These are phyloP conservation scores for Aspergillus niger DNA, from an alignment of 2,329 filamentous ascomycete genomes.

Conservation along the genomic window DNA sequence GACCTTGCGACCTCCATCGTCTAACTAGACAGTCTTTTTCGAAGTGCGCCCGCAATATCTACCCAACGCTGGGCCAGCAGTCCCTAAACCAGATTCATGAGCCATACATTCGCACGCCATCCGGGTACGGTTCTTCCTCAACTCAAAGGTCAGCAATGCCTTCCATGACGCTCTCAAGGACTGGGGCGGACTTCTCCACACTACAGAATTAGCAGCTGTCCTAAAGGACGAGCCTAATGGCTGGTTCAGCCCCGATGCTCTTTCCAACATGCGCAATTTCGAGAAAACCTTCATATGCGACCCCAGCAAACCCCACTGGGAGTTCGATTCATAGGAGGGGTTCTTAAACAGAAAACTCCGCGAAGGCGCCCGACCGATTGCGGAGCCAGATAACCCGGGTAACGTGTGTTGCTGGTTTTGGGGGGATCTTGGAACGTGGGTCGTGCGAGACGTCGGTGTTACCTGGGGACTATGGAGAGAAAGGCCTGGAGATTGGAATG, in stretches of 20 bases:
- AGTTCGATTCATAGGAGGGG: constrained; percentile 57
- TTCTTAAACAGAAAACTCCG: constrained; percentile 66
- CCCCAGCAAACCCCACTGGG: not conserved
- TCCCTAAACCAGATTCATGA: not conserved
- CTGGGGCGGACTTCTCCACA: not conserved
- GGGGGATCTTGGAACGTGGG: constrained; percentile 8
- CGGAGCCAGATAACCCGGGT: constrained; percentile 50
- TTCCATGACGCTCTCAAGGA: not conserved
- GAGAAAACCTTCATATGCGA: not conserved
- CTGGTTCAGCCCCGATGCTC: not conserved
- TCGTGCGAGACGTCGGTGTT: constrained; percentile 9
- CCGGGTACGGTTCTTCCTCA: not conserved
- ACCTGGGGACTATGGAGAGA: not conserved
- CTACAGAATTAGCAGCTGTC: not conserved
- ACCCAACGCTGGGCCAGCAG: not conserved
- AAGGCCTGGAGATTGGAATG: constrained; percentile 8
- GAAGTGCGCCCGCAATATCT: not conserved
- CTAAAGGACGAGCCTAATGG: not conserved
- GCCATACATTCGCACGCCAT: not conserved
- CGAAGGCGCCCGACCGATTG: constrained; percentile 59
- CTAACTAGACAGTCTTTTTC: not conserved
- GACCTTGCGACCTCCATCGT: not conserved
- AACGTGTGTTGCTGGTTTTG: constrained; percentile 28
- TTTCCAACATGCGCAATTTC: not conserved
- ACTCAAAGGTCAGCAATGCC: not conserved